Conservation (phyloP, 768 basidiomycete species). For the Podaxis mareebaensis region DNA sequence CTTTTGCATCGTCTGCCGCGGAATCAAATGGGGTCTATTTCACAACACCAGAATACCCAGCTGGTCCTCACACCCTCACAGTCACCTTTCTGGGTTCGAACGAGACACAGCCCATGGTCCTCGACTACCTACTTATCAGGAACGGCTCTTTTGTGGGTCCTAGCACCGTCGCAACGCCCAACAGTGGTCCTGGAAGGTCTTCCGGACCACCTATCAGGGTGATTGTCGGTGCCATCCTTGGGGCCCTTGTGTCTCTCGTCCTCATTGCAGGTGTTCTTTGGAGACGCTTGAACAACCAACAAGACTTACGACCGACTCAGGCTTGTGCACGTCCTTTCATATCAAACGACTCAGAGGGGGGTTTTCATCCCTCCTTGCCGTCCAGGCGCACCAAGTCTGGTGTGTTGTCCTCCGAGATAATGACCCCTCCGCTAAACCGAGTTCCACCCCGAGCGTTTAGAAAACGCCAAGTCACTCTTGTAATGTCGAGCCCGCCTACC, state of each 20-base stretch:
- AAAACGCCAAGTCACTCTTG: too few species aligned
- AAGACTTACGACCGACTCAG: too few species aligned
- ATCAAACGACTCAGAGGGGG: too few species aligned
- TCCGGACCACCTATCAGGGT: constrained; percentile 17
- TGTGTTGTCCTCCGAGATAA: too few species aligned
- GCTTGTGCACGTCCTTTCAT: too few species aligned
- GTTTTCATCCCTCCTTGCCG: too few species aligned
- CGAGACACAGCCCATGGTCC: constrained; percentile 24
- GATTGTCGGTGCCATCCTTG: constrained; percentile 24
- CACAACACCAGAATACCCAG: constrained; percentile 19
- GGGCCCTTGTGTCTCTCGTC: constrained; percentile 22
- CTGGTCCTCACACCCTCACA: constrained; percentile 24
- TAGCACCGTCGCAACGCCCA: not conserved
- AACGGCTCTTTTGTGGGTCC: constrained; percentile 17
- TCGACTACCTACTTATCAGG: constrained; percentile 27
- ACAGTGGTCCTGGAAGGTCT: not conserved
- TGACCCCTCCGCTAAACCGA: too few species aligned
- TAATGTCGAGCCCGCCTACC: too few species aligned
- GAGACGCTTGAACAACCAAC: too few species aligned
- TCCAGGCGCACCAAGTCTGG: too few species aligned
- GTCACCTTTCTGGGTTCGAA: constrained; percentile 23
- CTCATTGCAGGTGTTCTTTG: constrained; percentile 15
- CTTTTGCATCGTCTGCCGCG: constrained; percentile 7
- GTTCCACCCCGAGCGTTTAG: too few species aligned
- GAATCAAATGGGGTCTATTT: constrained; percentile 28